Evolutionary conservation across 306 rosid genomes (phyloP).

Genomic region (Lagenaria siceraria): DNA sequence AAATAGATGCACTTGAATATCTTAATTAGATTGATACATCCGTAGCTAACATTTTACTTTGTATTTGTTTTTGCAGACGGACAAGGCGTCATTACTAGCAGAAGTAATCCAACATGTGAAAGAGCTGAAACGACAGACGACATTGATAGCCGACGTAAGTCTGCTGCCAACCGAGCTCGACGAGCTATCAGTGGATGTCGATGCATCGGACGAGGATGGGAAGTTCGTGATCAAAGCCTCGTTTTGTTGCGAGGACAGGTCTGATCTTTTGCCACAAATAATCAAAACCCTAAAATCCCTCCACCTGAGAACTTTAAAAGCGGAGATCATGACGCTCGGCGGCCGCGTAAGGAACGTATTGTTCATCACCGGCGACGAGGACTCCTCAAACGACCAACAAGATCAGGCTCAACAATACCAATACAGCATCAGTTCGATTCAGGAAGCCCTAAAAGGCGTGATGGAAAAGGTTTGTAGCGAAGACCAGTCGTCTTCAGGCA

Average conservation of each 20-base stretch:
- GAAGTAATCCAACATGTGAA: constrained; percentile 88
- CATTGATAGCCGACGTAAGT: constrained; percentile 57
- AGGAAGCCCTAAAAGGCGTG: constrained; percentile 72
- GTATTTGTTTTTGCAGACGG: constrained; percentile 33
- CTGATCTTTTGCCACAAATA: constrained; percentile 74
- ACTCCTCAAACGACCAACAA: constrained; percentile 15
- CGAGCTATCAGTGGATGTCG: constrained; percentile 64
- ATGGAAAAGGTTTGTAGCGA: constrained; percentile 61
- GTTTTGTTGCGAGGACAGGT: constrained; percentile 73
- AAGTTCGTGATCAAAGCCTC: constrained; percentile 70
- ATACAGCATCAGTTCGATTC: constrained; percentile 53
- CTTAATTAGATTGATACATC: not conserved
- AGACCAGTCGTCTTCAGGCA: constrained; percentile 46
- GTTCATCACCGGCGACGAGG: constrained; percentile 55
- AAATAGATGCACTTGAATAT: too few relatives aligned
- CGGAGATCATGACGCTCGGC: constrained; percentile 70
- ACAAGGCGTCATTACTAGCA: constrained; percentile 74
- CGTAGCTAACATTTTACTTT: too few relatives aligned
- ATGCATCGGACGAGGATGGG: constrained; percentile 57
- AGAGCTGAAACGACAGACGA: constrained; percentile 73
- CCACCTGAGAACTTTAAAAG: constrained; percentile 55
- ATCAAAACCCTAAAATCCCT: constrained; percentile 56
- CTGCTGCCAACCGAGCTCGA: constrained; percentile 65
- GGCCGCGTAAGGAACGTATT: constrained; percentile 75
- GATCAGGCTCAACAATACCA: constrained; percentile 17